Conservation (phyloP, 2,329 filamentous ascomycete species). For the Epichloe brachyelytri region DNA sequence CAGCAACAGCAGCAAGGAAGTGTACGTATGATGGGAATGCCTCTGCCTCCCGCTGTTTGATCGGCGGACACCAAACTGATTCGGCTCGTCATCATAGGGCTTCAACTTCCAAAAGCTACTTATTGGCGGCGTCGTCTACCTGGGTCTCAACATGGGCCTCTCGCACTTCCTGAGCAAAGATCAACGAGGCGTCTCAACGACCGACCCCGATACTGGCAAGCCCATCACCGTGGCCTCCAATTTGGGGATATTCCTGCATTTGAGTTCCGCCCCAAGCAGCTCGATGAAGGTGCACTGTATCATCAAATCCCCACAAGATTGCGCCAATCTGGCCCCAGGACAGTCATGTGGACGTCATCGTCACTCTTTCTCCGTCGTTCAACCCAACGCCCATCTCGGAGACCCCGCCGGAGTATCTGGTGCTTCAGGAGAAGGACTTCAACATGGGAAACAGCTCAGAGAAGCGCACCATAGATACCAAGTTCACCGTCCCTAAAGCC, state of each 20-base stretch:
- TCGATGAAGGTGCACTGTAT: slow-evolving; percentile 50
- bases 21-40: slow-evolving; percentile 6
- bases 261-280: slow-evolving; percentile 45
- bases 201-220: slow-evolving; percentile 36
- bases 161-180: slow-evolving; percentile 38
- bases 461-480: slow-evolving; percentile 61
- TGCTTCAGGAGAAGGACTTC: slow-evolving; percentile 72
- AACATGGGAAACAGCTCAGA: slow-evolving; percentile 68
- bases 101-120: slow-evolving; percentile 33
- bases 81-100: slow-evolving; percentile 11
- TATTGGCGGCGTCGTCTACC: slow-evolving; percentile 41
- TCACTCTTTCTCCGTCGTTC: slow-evolving; percentile 71
- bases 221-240: slow-evolving; percentile 40
- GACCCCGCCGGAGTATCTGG: slow-evolving; percentile 52
- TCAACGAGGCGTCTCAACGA: slow-evolving; percentile 32
- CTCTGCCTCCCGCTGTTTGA: not conserved
- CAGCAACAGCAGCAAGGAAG: slow-evolving; percentile 11
- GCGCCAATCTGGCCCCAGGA: slow-evolving; percentile 81
- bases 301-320: slow-evolving; percentile 52
- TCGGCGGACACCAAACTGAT: not conserved
- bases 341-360: slow-evolving; percentile 64
- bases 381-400: slow-evolving; percentile 54
- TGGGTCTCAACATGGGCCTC: slow-evolving; percentile 46
- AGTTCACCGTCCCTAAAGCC: slow-evolving; percentile 60
- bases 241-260: slow-evolving; percentile 49